These are phyloP conservation scores for Cyanophora paradoxa DNA, from an alignment of 78 protist species.

Conservation along the genomic window DNA sequence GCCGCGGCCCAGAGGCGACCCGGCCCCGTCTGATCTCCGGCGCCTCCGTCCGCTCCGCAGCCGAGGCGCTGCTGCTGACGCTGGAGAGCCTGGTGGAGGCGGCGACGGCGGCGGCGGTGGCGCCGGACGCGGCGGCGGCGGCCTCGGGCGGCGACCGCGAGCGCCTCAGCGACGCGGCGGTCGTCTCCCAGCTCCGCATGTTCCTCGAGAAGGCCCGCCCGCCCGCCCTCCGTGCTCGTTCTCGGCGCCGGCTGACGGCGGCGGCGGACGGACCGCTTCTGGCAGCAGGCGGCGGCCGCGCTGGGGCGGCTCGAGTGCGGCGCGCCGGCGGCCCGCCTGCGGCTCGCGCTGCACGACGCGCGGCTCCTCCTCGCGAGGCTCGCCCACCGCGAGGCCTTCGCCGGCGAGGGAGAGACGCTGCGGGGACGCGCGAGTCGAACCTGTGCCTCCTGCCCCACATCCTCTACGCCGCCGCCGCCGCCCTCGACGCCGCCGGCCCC, in stretches of 20 bases:
- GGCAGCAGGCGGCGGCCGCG: neutral
- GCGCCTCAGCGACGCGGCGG: conserved; percentile 38
- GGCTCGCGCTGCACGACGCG: conserved; percentile 15
- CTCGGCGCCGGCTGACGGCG: neutral
- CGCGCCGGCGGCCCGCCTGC: neutral
- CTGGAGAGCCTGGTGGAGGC: conserved; percentile 34
- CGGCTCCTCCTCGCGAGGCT: conserved; percentile 19
- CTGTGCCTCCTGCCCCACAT: neutral
- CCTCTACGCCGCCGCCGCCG: neutral
- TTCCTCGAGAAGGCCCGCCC: no score
- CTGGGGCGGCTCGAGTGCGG: no score
- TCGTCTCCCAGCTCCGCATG: neutral
- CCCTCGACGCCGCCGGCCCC: neutral
- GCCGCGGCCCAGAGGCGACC: no score
- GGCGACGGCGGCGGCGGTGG: conserved; percentile 18
- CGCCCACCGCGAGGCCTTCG: conserved; percentile 9
- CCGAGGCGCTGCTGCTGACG: conserved; percentile 14
- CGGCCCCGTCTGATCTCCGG: no score
- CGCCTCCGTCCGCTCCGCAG: no score
- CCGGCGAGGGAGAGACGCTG: neutral
- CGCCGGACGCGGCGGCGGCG: no score
- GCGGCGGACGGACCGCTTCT: neutral
- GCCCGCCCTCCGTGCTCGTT: neutral
- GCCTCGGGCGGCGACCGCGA: conserved; percentile 65
- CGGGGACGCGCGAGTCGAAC: conserved; percentile 24